A percentile compares a stretch with the other conserved stretches of the same genome.
phyloP scores from a whole-genome alignment of 2,329 filamentous ascomycete species.

The Alternaria ventricosa region DNA sequence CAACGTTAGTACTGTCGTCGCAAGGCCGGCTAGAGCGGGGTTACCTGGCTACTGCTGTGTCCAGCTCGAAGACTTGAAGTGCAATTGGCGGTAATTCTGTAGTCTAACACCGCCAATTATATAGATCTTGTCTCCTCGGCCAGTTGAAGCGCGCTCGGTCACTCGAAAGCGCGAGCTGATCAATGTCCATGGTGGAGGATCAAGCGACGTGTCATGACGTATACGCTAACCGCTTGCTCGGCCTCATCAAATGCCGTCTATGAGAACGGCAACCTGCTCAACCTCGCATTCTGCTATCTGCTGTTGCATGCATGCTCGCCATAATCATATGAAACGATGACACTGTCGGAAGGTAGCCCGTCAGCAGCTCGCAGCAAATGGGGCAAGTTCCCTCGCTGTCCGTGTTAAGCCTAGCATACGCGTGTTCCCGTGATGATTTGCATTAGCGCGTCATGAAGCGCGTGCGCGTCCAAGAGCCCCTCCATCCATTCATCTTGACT shows the following conservation, averaged over 20 bases:
- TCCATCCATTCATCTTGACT: neutral
- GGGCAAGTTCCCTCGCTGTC: neutral
- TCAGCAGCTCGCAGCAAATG: neutral
- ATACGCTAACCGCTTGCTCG: neutral
- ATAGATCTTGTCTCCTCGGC: neutral
- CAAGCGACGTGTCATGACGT: slow-evolving; percentile 7
- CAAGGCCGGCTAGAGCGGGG: neutral
- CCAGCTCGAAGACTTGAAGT: neutral
- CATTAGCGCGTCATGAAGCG: slow-evolving; percentile 32
- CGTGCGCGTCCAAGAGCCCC: slow-evolving; percentile 6
- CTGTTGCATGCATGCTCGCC: neutral
- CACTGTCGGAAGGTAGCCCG: neutral
- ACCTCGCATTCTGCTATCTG: neutral
- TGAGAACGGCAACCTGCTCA: neutral
- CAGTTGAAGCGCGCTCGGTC: neutral
- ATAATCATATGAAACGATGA: neutral
- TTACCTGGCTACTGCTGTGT: neutral
- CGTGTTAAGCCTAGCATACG: neutral
- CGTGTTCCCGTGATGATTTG: slow-evolving; percentile 33
- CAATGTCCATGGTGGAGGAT: neutral
- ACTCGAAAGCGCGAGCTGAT: slow-evolving; percentile 1
- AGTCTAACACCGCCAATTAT: neutral
- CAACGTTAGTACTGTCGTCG: neutral
- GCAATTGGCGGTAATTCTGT: neutral
- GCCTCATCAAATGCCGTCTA: neutral